phyloP scores from a whole-genome alignment of 2,329 filamentous ascomycete genomes.

The Beauveria rudraprayagi region DNA sequence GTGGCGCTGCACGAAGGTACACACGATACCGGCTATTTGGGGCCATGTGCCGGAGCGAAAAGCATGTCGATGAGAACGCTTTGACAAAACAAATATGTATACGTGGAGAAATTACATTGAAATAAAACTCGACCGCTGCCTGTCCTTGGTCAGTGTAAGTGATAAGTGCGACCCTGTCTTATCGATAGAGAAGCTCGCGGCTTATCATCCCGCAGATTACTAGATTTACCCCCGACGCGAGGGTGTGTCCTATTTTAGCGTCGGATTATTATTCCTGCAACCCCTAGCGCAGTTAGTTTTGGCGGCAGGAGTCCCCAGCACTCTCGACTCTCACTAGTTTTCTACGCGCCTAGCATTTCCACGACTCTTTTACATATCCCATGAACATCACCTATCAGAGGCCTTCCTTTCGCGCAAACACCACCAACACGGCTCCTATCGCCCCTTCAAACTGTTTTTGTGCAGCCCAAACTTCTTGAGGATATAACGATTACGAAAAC shows the following conservation, averaged over 20 bases:
- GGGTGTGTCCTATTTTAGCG: slow-evolving; percentile 11
- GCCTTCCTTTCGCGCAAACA: slow-evolving; percentile 2
- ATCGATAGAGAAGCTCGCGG: background rate
- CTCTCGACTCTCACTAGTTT: slow-evolving; percentile 29
- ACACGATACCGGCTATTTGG: too few species aligned
- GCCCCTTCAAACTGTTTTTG: too few species aligned
- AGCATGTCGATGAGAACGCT: too few species aligned
- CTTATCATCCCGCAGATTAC: background rate
- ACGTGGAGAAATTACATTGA: too few species aligned
- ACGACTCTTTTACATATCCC: slow-evolving; percentile 11
- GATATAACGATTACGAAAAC: background rate
- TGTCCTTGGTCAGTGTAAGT: background rate
- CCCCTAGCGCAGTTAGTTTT: slow-evolving; percentile 35
- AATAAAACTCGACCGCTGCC: too few species aligned
- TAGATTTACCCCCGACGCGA: background rate
- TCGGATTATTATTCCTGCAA: slow-evolving; percentile 29
- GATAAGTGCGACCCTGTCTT: background rate
- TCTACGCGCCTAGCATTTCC: slow-evolving; percentile 24
- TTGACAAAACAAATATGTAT: too few species aligned
- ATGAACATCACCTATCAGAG: background rate
- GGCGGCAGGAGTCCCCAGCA: slow-evolving; percentile 31
- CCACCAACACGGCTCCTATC: background rate
- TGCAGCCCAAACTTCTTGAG: too few species aligned
- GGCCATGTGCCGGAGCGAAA: too few species aligned
- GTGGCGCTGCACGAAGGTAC: too few species aligned